Evolutionary conservation across 202 grass and related monocot genomes (phyloP), one percentile per base, ranked within the genome.

Genomic region (Saccharum hybrid): DNA sequence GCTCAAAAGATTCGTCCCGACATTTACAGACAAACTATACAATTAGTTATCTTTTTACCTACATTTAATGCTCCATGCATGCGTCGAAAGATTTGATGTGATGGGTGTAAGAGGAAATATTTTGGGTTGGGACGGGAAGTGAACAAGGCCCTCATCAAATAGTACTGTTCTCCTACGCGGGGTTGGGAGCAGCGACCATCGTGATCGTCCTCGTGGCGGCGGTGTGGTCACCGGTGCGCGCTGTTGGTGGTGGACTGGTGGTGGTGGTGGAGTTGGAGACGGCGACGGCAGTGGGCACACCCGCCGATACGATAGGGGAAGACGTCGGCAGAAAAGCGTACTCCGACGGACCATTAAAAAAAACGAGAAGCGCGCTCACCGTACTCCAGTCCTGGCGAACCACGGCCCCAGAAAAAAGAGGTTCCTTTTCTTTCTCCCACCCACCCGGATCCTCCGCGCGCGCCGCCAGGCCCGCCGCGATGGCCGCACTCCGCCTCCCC

Each of bases 401-500:
- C 73, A 52, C 49, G 15, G 49, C 49, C 49, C 49, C 14, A 70
- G n/a, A 59, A 59, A 59, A 59, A 52, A 83, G 48, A 22, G 67
- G 8, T 77, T 82, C 33, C 34, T 21, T 9, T 10, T 45, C 2
- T 0, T 1, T 73, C 15, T 57, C 26, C 15, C 70, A 54, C 26
- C 10, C 70, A 42, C 42, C 23, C 70, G 13, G 31, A 51, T 43
- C 66, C 43, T 74, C 23, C 80, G 52, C 82, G 79, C 78, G 31
- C 34, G 30, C 8, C 49, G 42, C 64, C 84, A 75, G 46, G 30
- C 14, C 4, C 46, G 48, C 54, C 83, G 72, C 70, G 77, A 80
- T 88, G 92, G 39, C 78, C 59, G 75, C 90, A 9, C 76, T 71
- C 66, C 87, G 88, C 75, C 89, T 81, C 49, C 73, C 78, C 28